Evolutionary conservation across 2,329 filamentous ascomycete species (phyloP), one percentile per base, ranked within the genome.

Genomic region (Dryadomyces sulphureus): DNA sequence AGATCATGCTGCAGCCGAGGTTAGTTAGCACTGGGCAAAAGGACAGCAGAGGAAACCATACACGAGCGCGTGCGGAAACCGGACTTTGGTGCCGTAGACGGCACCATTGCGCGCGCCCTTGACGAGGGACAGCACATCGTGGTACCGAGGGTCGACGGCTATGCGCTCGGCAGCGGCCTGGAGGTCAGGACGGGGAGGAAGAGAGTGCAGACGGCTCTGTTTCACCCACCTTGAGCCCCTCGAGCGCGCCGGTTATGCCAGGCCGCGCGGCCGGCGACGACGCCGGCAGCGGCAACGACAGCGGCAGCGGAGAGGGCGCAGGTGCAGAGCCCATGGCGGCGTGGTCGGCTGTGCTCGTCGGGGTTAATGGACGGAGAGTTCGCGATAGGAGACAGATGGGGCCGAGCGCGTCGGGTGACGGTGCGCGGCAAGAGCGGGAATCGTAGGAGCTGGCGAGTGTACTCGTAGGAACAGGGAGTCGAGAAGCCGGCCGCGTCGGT

Each of bases 71-170:
- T 98, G 92, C 53, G 92, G 92, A 68, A 98, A 96, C 53, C 92
- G 89, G 64, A 98, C 87, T 76, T 96, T 96, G 57, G 85, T 79
- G 50, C 92, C 92, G 66, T 98, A 98, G 52, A 98, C 87, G 54
- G 89, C 81, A 62, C 92, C 92, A 78, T 96, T 98, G 65, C 92
- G 87, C 54, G 92, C 84, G 57, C 80, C 87, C 74, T 98, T 98
- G 62, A 94, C 62, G 54, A 98, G 72, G 48, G 85, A 78, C 51
- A 98, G 76, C 47, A 88, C 62, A 57, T 92, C 86, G 57, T 92
- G 86, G 66, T 94, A 85, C 54, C 78, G 73, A 6, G 89, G 88
- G 61, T 96, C 79, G 51, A 92, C 75, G 54, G 89, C 70, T 47
- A 94, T 72, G 54, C 75, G 73, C 67, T 94, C 87, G 55, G 89